These are phyloP conservation scores for Trichoderma afroharzianum DNA, from an alignment of 2,329 filamentous ascomycete genomes.

Conservation along the genomic window DNA sequence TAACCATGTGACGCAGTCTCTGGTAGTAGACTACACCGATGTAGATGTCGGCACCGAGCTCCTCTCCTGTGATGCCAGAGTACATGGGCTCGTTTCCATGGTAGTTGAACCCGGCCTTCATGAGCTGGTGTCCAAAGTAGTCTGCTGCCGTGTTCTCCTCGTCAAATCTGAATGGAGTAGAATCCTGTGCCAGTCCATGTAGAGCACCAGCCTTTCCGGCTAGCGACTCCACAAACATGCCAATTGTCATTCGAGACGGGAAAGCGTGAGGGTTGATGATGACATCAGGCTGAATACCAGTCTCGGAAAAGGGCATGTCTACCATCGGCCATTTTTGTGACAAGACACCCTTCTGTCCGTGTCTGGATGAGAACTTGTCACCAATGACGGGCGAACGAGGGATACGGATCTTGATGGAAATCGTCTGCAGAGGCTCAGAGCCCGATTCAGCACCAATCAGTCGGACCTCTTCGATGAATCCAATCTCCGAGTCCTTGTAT, in stretches of 20 bases:
- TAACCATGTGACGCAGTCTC: slow-evolving; percentile 97
- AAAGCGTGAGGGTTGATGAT: slow-evolving; percentile 99
- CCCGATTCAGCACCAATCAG: slow-evolving; percentile 83
- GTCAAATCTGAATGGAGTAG: slow-evolving; percentile 90
- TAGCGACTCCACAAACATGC: slow-evolving; percentile 97
- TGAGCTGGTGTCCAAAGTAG: slow-evolving; percentile 93
- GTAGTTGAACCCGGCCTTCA: slow-evolving; percentile 95
- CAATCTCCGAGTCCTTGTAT: slow-evolving; percentile 89
- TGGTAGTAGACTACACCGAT: slow-evolving; percentile 98
- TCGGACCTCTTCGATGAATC: slow-evolving; percentile 88
- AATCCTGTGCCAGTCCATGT: slow-evolving; percentile 94
- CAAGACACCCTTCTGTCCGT: slow-evolving; percentile 96
- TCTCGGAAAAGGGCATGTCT: slow-evolving; percentile 96
- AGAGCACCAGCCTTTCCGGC: slow-evolving; percentile 92
- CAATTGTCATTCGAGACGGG: slow-evolving; percentile 98
- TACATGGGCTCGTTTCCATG: slow-evolving; percentile 99
- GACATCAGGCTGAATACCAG: slow-evolving; percentile 91
- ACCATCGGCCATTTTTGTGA: slow-evolving; percentile 92
- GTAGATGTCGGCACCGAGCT: slow-evolving; percentile 93
- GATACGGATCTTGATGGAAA: slow-evolving; percentile 90
- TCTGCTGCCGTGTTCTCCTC: slow-evolving; percentile 89
- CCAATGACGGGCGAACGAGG: slow-evolving; percentile 89
- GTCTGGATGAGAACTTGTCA: slow-evolving; percentile 98
- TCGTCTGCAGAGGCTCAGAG: slow-evolving; percentile 76
- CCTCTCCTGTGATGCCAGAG: slow-evolving; percentile 91